Base-by-base conservation (phyloP, 1,284 basidiomycete genomes). In the Malassezia obtusa region DNA sequence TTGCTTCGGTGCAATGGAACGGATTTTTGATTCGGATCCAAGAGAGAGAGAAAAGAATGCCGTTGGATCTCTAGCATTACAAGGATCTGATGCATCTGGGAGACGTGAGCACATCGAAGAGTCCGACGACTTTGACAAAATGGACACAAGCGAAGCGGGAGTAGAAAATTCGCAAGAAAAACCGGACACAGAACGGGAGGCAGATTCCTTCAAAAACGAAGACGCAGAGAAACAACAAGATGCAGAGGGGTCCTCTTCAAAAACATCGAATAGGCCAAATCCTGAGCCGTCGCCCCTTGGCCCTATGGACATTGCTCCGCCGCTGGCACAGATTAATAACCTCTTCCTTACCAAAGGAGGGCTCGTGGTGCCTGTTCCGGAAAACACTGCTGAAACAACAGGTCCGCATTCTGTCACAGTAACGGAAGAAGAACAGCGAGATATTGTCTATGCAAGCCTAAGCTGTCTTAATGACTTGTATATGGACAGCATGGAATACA, bases 401-500 rank as follows among this genome's bases (percentile, higher is more conserved):
- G 17, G 7, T 7, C 17, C 56, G 49, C 15, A 24, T 19, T 48
- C 53, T 15, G 17, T 21, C 17, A 19, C 38, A 2, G 10, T 60
- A 15, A 40, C 67, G 8, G 60, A 61, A 7, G 55, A 59, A 24
- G 62, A 69, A 41, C 71, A 73, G 49, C 58, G 64, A 1, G 69
- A 65, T 1, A 63, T 72, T 36, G 61, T 72, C 36, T 62, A 65
- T 11, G 62, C 66, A 2, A 63, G 69, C 45, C 50, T 73, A 14
- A 63, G 67, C 39, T 71, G 40, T 47, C 65, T 58, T 40, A 61
- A 58, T 49, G 78, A 79, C 58, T 64, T 79, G 31, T 67, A 76
- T 11, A 75, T 75, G 19, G 78, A 79, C 61, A 77, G 76, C 43
- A 67, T 74, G 17, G 78, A 79, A 66, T 79, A 79, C 61, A 76